Percentiles rank a stretch among this genome's conserved stretches.
Conservation (phyloP, 2,329 filamentous ascomycete genomes). For the Botryosphaeria agaves region DNA sequence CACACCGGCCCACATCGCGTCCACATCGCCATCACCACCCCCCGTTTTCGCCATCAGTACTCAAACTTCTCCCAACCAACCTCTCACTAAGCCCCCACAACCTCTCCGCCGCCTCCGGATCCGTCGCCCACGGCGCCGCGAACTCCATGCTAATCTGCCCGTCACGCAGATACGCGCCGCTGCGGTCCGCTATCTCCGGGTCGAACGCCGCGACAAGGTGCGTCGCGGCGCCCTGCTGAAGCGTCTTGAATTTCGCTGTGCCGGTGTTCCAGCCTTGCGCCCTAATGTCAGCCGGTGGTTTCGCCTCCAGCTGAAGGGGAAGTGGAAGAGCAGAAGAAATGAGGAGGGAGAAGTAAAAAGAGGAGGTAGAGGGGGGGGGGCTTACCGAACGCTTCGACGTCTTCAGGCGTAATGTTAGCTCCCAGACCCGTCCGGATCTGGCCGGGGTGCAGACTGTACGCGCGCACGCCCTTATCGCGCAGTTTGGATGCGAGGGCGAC, state of each 20-base stretch:
- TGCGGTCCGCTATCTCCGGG: slow-evolving; percentile 1
- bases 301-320: too few relatives aligned
- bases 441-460: slow-evolving; percentile 4
- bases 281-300: too few relatives aligned
- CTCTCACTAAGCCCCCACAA: slow-evolving; percentile 5
- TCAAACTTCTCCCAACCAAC: slow-evolving; percentile 3
- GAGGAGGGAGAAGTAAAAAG: too few relatives aligned
- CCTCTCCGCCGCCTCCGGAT: slow-evolving; percentile 2
- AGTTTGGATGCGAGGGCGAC: slow-evolving; percentile 7
- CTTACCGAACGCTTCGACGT: too few relatives aligned
- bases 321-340: too few relatives aligned
- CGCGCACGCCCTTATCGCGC: slow-evolving; percentile 1
- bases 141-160: not conserved
- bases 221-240: slow-evolving; percentile 25
- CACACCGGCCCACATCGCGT: too few relatives aligned
- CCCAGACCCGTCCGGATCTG: slow-evolving; percentile 1
- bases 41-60: too few relatives aligned
- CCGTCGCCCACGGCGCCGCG: not conserved
- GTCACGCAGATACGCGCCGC: slow-evolving; percentile 3
- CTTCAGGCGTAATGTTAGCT: not conserved
- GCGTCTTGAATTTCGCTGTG: slow-evolving; percentile 11
- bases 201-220: slow-evolving; percentile 14
- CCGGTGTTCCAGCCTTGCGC: not conserved
- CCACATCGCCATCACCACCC: too few relatives aligned
- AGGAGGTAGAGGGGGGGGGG: too few relatives aligned